Base-by-base conservation (phyloP, 176 grass and related monocot genomes). In the Musa beccarii region DNA sequence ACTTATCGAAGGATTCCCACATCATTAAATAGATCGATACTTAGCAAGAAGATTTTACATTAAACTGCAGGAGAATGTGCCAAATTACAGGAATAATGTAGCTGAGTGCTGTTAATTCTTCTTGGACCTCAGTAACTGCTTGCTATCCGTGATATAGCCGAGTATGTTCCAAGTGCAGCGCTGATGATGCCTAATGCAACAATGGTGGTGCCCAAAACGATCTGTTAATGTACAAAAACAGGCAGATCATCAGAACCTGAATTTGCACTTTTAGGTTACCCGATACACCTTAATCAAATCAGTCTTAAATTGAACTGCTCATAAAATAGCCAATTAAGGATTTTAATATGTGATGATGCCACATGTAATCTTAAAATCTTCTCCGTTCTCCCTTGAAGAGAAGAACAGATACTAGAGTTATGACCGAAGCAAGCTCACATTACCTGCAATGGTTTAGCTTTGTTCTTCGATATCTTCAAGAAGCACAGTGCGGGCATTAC, bases 401-500 rank as follows among this genome's bases (percentile, higher is more conserved):
- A 26, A 24, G 11, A 57, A 74, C 11, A 34, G 51, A 21, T 26
- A 59, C 13, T 4, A 26, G 16, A 19, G 11, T 15, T 22, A 20
- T 1, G 15, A n/a, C 19, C 12, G 4, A 57, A 26, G 11, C 15
- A 55, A 1, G 13, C 17, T 51, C 9, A 51, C 34, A 70, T 52
- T 87, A 98, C 94, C 90, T 98, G 90, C 3, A 66, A 6, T 26
- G 29, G 43, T 76, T 88, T 93, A n/a, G 94, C 87, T 85, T 98
- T 93, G 50, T 84, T 87, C 54, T 82, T 52, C 11, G 49, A 49
- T n/a, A 93, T 98, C 90, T 84, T 91, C 82, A 98, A 68, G 80
- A 91, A 98, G 78, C 95, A 98, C 19, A 98, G 63, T 14, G 95
- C 82, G 1, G 95, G 95, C 78, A 98, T 89, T 93, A 98, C 79